Evolutionary conservation across 495 filamentous ascomycete genomes (phyloP), one percentile per base, ranked within the genome.

Genomic region (Penicillium coffeae): DNA sequence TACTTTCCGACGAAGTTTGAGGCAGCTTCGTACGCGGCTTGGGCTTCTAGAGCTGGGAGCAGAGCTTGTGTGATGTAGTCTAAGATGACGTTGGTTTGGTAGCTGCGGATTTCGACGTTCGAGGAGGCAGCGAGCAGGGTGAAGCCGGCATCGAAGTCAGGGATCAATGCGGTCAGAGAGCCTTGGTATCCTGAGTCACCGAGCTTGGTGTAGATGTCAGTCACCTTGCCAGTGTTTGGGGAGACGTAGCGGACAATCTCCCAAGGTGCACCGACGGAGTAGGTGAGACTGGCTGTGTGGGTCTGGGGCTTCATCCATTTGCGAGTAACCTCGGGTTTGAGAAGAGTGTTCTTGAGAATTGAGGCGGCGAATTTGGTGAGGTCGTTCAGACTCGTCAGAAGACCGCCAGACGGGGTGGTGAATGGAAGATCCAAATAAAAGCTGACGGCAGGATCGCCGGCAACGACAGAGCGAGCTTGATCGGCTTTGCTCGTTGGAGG

Each of bases 251-350:
- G 55, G 30, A 60, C 64, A 35, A 76, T 74, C 38, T 73, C 70
- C 73, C 73, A 74, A 1, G 73, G 71, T 1, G 52, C 45, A 15
- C 78, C 80, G 13, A 80, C 42, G 0, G 70, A 47, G 50, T 76
- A 72, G 22, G 61, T 63, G 7, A 77, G 61, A 49, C 69, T 65
- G 42, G 70, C 71, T 44, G 77, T 77, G 19, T 66, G 64, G 47
- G 77, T 67, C 2, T 69, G 70, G 0, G 78, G 79, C 53, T 80
- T 71, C 50, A 74, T 53, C 69, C 71, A 74, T 21, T 51, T 68
- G 7, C 58, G 64, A 4, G 59, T 80, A 54, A 16, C 65, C 54
- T 38, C 69, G 37, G 41, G 59, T 43, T 53, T 58, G 32, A 71
- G 63, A 63, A 76, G 54, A 51, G 70, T 74, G 0, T 71, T 71